Evolutionary conservation across 1,139 yeast species (phyloP).

Genomic region (Spencermartinsiella ligniputridi): DNA sequence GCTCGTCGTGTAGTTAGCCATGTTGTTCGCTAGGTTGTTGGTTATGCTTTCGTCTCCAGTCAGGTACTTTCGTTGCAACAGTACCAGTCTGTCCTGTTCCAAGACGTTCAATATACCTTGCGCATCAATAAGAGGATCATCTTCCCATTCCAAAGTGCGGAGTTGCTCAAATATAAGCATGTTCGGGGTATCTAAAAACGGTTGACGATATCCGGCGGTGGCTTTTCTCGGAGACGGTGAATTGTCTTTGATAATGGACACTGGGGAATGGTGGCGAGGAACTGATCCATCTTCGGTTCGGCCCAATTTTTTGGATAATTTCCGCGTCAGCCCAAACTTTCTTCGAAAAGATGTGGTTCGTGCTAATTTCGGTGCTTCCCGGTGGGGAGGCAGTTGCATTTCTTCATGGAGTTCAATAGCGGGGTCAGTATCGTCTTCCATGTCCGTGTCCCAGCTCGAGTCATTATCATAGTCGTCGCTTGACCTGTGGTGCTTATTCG

Average conservation of each 20-base stretch:
- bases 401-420: conserved; percentile 3
- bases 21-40: not conserved
- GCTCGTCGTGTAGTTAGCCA: conserved; percentile 1
- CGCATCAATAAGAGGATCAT: conserved; percentile 31
- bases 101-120: conserved; percentile 30
- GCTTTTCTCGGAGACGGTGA: conserved; percentile 13
- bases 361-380: conserved; percentile 1
- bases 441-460: conserved; percentile 11
- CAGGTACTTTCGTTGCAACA: conserved; percentile 29
- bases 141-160: conserved; percentile 30
- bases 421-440: conserved; percentile 9
- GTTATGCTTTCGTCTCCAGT: not conserved
- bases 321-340: conserved; percentile 5
- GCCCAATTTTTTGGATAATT: not conserved
- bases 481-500: too few relatives aligned
- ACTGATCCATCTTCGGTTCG: not conserved
- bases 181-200: conserved; percentile 6
- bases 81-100: conserved; percentile 26
- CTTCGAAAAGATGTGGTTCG: conserved; percentile 7
- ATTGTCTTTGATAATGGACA: not conserved
- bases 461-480: conserved; percentile 15
- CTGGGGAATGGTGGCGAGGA: not conserved
- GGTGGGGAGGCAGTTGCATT: conserved; percentile 1
- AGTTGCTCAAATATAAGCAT: conserved; percentile 23
- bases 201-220: not conserved